A percentile compares a stretch with the other conserved stretches of the same genome.
These are phyloP conservation scores for Lentinula sp. DNA, from an alignment of 768 basidiomycete genomes.

Conservation along the genomic window DNA sequence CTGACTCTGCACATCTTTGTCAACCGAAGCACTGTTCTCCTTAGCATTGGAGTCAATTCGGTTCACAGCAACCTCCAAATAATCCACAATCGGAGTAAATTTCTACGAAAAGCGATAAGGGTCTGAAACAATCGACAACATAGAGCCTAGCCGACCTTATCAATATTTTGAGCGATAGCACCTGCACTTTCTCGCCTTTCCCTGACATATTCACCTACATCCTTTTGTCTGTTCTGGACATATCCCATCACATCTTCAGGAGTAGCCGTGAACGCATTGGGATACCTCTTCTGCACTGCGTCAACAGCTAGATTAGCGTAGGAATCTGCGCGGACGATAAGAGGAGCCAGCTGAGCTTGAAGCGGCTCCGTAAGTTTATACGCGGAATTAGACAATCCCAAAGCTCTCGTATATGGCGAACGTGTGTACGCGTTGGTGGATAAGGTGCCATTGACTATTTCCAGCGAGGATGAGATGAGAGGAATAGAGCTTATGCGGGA, in stretches of 20 bases:
- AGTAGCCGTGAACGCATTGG: conserved; percentile 68
- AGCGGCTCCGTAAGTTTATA: conserved; percentile 62
- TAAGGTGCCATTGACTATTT: conserved; percentile 54
- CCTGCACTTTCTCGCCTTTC: conserved; percentile 33
- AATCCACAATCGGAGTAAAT: conserved; percentile 72
- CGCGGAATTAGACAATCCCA: conserved; percentile 50
- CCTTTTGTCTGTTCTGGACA: conserved; percentile 51
- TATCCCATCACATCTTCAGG: conserved; percentile 65
- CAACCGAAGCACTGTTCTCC: conserved; percentile 39
- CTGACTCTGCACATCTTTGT: conserved; percentile 34
- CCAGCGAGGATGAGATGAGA: conserved; percentile 58
- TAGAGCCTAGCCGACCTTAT: conserved; percentile 49
- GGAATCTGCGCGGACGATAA: conserved; percentile 59
- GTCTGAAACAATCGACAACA: conserved; percentile 55
- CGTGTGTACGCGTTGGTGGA: conserved; percentile 55
- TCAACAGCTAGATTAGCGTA: conserved; percentile 72
- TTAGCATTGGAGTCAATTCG: conserved; percentile 29
- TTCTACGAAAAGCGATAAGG: conserved; percentile 31
- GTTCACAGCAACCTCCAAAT: conserved; percentile 52
- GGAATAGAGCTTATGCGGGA: conserved; percentile 68
- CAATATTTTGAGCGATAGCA: conserved; percentile 58
- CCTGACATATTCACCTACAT: conserved; percentile 39
- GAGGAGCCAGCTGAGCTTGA: conserved; percentile 57
- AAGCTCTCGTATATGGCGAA: conserved; percentile 60
- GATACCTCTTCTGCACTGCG: conserved; percentile 64